Evolutionary conservation across 2,329 filamentous ascomycete genomes (phyloP).

Genomic region (Herpotrichia juniperi): DNA sequence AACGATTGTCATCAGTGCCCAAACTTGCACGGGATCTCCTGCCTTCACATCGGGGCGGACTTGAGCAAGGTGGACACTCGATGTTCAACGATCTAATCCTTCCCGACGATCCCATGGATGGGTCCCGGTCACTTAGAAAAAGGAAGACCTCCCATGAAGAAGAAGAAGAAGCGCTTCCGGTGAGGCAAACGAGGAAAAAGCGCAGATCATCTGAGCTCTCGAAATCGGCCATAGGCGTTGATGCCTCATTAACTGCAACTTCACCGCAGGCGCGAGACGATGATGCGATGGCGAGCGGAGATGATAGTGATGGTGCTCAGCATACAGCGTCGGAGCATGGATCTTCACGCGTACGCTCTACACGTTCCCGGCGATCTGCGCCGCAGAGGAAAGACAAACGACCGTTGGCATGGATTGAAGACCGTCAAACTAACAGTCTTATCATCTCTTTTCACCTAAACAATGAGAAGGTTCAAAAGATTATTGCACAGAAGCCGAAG

Average conservation of each 20-base stretch:
- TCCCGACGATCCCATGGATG: constrained; percentile 76
- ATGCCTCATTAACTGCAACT: constrained; percentile 30
- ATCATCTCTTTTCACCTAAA: constrained; percentile 48
- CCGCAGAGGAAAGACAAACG: constrained; percentile 43
- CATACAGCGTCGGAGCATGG: constrained; percentile 38
- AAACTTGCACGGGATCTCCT: constrained; percentile 74
- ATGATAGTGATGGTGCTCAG: constrained; percentile 34
- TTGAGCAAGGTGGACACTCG: constrained; percentile 69
- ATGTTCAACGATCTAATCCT: constrained; percentile 76
- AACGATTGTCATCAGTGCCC: constrained; percentile 65
- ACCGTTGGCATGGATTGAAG: constrained; percentile 44
- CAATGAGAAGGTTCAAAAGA: constrained; percentile 64
- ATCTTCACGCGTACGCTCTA: constrained; percentile 32
- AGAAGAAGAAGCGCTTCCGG: constrained; percentile 62
- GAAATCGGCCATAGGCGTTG: constrained; percentile 34
- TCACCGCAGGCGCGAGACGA: constrained; percentile 36
- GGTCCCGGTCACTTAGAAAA: constrained; percentile 79
- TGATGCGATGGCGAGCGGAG: constrained; percentile 35
- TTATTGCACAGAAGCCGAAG: constrained; percentile 65
- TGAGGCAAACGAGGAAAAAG: constrained; percentile 49
- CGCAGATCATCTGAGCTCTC: constrained; percentile 45
- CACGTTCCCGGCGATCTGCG: constrained; percentile 37
- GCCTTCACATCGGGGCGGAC: constrained; percentile 68
- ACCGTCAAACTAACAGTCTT: constrained; percentile 35
- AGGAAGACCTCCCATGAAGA: constrained; percentile 78